Percentiles rank a stretch among this genome's conserved stretches.
These are phyloP conservation scores for Salix arbutifolia DNA, from an alignment of 345 rosid genomes.

Conservation along the genomic window DNA sequence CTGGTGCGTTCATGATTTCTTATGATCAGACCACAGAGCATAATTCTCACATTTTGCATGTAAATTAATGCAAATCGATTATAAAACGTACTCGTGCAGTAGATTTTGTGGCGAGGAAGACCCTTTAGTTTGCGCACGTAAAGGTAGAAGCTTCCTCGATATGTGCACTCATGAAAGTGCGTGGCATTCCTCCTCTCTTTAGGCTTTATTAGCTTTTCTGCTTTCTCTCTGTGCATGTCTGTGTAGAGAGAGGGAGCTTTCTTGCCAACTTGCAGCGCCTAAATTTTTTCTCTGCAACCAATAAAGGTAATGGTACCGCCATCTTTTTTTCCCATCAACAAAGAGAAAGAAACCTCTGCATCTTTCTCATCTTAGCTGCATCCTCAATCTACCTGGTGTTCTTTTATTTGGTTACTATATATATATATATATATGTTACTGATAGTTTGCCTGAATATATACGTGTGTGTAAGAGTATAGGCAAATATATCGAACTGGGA, in stretches of 20 bases:
- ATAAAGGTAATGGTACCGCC: slow-evolving; percentile 36
- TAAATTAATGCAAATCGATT: not conserved
- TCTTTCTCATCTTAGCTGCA: not conserved
- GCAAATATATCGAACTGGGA: not conserved
- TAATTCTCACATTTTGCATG: not conserved
- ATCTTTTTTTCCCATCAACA: slow-evolving; percentile 11
- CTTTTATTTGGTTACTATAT: not conserved
- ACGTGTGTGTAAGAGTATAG: not conserved
- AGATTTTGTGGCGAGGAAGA: slow-evolving; percentile 10
- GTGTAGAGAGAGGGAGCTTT: slow-evolving; percentile 40
- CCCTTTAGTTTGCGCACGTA: slow-evolving; percentile 18
- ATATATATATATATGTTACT: no score
- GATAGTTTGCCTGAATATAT: not conserved
- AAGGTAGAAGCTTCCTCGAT: slow-evolving; percentile 76
- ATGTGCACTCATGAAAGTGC: slow-evolving; percentile 45
- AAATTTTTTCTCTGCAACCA: slow-evolving; percentile 38
- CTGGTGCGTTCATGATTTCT: not conserved
- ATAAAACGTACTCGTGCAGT: not conserved
- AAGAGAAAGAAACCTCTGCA: not conserved
- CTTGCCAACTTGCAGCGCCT: slow-evolving; percentile 56
- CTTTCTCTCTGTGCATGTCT: slow-evolving; percentile 11
- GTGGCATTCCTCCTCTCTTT: slow-evolving; percentile 39
- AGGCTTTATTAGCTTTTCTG: slow-evolving; percentile 38
- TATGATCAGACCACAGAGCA: not conserved
- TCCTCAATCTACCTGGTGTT: not conserved